Conservation (phyloP, 306 rosid species). For the Castanea crenata region DNA sequence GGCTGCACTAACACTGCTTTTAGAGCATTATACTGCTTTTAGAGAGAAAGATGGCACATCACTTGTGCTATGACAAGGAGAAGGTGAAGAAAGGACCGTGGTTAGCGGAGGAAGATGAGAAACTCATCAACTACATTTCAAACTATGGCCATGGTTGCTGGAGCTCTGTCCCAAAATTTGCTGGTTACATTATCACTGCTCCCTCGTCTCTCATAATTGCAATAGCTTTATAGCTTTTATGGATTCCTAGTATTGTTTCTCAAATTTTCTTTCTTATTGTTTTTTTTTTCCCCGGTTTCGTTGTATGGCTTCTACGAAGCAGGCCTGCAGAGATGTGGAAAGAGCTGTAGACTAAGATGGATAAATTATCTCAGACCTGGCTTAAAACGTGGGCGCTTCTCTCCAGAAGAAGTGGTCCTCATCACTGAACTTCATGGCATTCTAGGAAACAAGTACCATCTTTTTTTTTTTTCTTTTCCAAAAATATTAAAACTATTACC, state of each 20-base stretch:
- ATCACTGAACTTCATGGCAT: constrained; percentile 80
- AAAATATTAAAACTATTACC: too few species aligned
- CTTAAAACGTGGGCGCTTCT: constrained; percentile 85
- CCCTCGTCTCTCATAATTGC: background rate
- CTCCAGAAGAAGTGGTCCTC: constrained; percentile 86
- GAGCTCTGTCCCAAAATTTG: constrained; percentile 94
- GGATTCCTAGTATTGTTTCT: background rate
- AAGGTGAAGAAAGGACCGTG: constrained; percentile 85
- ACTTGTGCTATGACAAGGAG: constrained; percentile 95
- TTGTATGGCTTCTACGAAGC: background rate
- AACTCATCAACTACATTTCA: constrained; percentile 79
- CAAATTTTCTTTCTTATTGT: background rate
- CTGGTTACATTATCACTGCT: constrained; percentile 35
- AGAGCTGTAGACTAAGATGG: constrained; percentile 46
- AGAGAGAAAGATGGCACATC: constrained; percentile 56
- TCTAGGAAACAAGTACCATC: constrained; percentile 57
- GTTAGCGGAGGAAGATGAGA: constrained; percentile 98
- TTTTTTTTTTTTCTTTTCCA: too few species aligned
- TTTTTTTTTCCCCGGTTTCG: background rate
- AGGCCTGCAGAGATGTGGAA: constrained; percentile 80
- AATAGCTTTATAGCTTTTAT: background rate
- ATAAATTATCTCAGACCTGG: constrained; percentile 92
- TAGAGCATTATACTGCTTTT: background rate
- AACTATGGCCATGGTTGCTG: constrained; percentile 93
- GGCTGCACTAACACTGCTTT: too few species aligned